A percentile compares a stretch with the other conserved stretches of the same genome.
Conservation (phyloP, 257 asterid species). For the Agastache rugosa region DNA sequence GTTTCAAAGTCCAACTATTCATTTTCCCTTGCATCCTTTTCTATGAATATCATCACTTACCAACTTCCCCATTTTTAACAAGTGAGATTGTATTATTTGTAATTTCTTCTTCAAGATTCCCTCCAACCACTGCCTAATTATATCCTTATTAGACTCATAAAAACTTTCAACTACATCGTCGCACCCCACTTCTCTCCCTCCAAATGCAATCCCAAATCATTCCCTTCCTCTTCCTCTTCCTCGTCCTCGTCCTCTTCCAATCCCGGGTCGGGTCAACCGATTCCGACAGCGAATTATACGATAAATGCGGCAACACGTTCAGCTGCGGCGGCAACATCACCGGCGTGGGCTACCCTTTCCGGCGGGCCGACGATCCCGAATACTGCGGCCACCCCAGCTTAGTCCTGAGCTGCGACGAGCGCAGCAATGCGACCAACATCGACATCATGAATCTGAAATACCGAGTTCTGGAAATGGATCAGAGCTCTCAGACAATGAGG, state of each 20-base stretch:
- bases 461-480: conserved; percentile 49
- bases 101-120: conserved; percentile 33
- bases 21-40: conserved; percentile 19
- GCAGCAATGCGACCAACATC: conserved; percentile 42
- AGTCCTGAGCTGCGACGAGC: conserved; percentile 47
- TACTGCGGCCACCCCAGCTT: conserved; percentile 71
- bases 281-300: conserved; percentile 33
- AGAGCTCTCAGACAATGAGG: conserved; percentile 42
- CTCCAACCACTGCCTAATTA: conserved; percentile 37
- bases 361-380: conserved; percentile 43
- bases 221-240: conserved; percentile 33
- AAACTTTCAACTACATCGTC: neutral
- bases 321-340: conserved; percentile 53
- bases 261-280: conserved; percentile 33
- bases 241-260: conserved; percentile 32
- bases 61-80: conserved; percentile 28
- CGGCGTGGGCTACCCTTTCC: conserved; percentile 63
- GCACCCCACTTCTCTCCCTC: neutral
- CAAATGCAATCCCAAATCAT: conserved; percentile 47
- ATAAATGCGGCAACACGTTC: conserved; percentile 49
- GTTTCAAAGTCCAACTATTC: conserved; percentile 26
- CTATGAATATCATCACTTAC: conserved; percentile 26
- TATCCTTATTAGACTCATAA: neutral
- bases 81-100: neutral
- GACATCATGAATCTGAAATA: conserved; percentile 40